Evolutionary conservation across 306 rosid genomes (phyloP).

Genomic region (Acacia confusa): DNA sequence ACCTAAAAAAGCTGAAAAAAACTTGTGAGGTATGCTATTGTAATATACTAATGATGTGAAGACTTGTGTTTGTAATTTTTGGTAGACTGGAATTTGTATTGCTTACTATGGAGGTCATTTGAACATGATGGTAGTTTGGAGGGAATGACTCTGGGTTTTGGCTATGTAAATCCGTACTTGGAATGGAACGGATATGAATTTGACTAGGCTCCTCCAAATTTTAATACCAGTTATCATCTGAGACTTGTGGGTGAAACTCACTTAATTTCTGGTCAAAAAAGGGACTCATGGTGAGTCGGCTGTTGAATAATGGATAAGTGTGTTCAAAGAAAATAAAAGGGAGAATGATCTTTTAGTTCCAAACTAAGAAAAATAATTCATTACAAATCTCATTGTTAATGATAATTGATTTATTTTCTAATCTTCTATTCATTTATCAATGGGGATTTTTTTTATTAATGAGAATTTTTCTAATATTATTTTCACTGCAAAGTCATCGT

Average conservation of each 20-base stretch:
- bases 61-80: not conserved
- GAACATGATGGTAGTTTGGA: not conserved
- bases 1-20: slow-evolving; percentile 16
- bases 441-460: too few species aligned
- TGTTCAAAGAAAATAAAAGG: not conserved
- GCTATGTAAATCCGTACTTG: not conserved
- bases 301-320: not conserved
- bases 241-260: not conserved
- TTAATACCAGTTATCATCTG: not conserved
- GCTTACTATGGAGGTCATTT: not conserved
- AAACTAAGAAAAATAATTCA: too few species aligned
- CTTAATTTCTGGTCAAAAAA: not conserved
- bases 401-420: too few species aligned
- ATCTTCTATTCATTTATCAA: too few species aligned
- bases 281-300: not conserved
- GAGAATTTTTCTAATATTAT: too few species aligned
- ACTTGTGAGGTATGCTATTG: not conserved
- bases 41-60: slow-evolving; percentile 11
- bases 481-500: too few species aligned
- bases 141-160: not conserved
- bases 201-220: not conserved
- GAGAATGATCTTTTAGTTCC: too few species aligned
- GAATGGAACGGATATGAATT: not conserved
- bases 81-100: not conserved
- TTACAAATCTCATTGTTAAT: too few species aligned